Base-by-base conservation (phyloP, 805 yeast genomes). In the Wickerhamiella brachini region DNA sequence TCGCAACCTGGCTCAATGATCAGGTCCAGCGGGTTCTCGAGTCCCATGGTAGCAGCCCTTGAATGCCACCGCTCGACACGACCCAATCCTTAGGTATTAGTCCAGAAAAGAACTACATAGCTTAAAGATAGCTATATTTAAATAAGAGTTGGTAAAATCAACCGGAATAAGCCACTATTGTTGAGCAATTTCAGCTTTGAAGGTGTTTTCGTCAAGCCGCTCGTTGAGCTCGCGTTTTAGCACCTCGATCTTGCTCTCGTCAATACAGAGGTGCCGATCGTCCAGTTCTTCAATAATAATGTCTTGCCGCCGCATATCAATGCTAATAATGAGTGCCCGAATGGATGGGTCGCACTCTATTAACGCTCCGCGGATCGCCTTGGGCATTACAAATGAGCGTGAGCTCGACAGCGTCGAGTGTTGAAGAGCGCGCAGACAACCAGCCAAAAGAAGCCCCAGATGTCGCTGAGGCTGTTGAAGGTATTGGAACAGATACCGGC, bases 211-310 rank as follows among this genome's bases (percentile, higher is more conserved):
- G 1, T 95, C 80, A 22, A 90, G 70, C 54, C 87, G 67, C 54
- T 79, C 68, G 62, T 85, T 86, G 57, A 90, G 73, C 64, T 90
- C 95, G 49, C 68, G 71, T 58, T 88, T 90, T 47, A 90, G 81
- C 61, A 72, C 80, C 22, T 79, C 81, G 1, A 90, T 85, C 67
- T 81, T 84, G 39, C 78, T 76, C 31, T 82, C 83, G 57, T 85
- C 90, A 26, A 90, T 83, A 54, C 93, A 71, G 18, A 90, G 67
- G 65, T 93, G 97, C 1, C 93, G 85, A 45, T 89, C 97, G 63
- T 93, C 97, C 43, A 90, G 73, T 59, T 93, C 97, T 66, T 78
- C 80, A 20, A 79, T 65, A 5, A 80, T 77, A 34, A 93, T 81
- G 57, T 88, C 95, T 53, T 85, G 83, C 38, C 74, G 68, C 24